Evolutionary conservation across 2,329 filamentous ascomycete species (phyloP).

Genomic region (Stylonectria norvegica): DNA sequence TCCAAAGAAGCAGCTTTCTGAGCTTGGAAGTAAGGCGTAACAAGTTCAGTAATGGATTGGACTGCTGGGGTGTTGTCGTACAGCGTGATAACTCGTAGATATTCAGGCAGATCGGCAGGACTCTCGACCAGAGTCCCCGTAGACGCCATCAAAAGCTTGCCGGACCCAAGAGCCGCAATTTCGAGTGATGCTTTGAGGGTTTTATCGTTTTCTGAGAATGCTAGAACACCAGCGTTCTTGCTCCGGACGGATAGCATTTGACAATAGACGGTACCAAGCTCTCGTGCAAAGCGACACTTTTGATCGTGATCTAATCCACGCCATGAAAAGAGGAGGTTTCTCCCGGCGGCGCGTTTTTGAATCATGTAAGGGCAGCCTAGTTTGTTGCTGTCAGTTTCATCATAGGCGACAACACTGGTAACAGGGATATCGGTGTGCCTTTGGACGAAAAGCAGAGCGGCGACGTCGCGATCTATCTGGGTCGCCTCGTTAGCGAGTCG

Average conservation of each 20-base stretch:
- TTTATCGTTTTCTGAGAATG: too few relatives aligned
- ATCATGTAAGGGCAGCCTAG: background rate
- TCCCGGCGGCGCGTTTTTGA: background rate
- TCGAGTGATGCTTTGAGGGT: background rate
- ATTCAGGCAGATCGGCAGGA: too few relatives aligned
- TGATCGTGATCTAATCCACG: background rate
- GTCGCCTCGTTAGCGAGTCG: background rate
- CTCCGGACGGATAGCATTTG: slow-evolving; percentile 1
- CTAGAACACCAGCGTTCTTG: background rate
- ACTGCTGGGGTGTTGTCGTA: background rate
- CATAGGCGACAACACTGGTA: background rate
- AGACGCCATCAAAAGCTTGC: too few relatives aligned
- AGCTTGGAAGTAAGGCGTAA: background rate
- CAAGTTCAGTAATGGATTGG: background rate
- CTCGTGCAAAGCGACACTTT: background rate
- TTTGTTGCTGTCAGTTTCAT: background rate
- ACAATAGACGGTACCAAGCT: background rate
- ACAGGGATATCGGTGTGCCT: background rate
- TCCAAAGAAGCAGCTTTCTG: background rate
- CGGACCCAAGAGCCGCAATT: background rate
- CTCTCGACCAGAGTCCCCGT: too few relatives aligned
- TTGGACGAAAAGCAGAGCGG: background rate
- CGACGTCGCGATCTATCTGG: background rate
- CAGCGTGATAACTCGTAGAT: background rate
- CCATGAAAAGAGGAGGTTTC: too few relatives aligned